Evolutionary conservation across 345 rosid species (phyloP).

Genomic region (Erucastrum elatum): DNA sequence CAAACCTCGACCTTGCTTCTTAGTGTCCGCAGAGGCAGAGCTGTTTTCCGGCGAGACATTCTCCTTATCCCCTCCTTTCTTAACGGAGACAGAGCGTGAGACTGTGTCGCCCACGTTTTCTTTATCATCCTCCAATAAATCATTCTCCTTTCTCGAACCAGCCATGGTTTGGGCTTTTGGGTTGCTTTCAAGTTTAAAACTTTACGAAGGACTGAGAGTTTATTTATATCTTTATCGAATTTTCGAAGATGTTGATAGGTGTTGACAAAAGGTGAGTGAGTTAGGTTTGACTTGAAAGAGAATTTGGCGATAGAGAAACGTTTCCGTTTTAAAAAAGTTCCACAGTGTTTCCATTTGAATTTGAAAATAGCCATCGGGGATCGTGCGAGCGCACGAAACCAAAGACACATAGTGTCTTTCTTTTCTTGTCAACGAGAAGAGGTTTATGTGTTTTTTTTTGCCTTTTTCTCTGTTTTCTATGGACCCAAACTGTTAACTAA

Average conservation of each 20-base stretch:
- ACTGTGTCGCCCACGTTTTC: constrained; percentile 40
- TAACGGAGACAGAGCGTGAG: constrained; percentile 20
- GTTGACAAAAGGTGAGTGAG: constrained; percentile 29
- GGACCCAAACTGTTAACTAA: constrained; percentile 30
- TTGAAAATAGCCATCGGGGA: constrained; percentile 47
- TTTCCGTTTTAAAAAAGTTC: constrained; percentile 2
- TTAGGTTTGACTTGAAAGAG: constrained; percentile 20
- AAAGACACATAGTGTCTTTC: constrained; percentile 24
- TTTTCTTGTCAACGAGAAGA: constrained; percentile 28
- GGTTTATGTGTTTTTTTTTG: constrained; percentile 4
- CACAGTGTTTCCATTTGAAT: constrained; percentile 43
- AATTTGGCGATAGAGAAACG: background rate
- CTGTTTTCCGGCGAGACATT: constrained; percentile 43
- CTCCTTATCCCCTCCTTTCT: constrained; percentile 42
- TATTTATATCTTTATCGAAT: constrained; percentile 18
- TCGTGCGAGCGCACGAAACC: constrained; percentile 36
- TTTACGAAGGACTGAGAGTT: constrained; percentile 2
- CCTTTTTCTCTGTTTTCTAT: constrained; percentile 15
- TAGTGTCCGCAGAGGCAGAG: constrained; percentile 25
- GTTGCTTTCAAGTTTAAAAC: constrained; percentile 24
- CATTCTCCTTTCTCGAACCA: constrained; percentile 28
- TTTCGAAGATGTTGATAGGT: constrained; percentile 11
- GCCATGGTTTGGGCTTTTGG: constrained; percentile 24
- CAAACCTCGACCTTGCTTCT: constrained; percentile 32
- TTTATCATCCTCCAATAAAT: constrained; percentile 40